Conservation (phyloP, 176 grass and related monocot genomes). For the Secale cereale region DNA sequence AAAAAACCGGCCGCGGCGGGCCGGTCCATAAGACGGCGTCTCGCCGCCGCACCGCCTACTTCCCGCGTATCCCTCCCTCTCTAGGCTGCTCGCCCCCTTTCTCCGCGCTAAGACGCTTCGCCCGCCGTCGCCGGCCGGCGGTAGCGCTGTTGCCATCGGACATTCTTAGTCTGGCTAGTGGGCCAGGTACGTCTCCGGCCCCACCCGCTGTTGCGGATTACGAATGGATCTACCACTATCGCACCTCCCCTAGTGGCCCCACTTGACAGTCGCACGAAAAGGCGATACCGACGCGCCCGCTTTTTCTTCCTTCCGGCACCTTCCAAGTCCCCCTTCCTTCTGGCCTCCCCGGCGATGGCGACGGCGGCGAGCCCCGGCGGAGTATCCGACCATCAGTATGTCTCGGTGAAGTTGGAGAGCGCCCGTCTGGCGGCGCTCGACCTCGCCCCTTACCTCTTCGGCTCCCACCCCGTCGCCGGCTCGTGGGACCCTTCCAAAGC, state of each 20-base stretch:
- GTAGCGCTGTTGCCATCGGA: not conserved
- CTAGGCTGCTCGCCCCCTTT: not conserved
- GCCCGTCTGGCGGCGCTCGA: slow-evolving; percentile 43
- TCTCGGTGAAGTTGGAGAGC: slow-evolving; percentile 79
- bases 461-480: slow-evolving; percentile 69
- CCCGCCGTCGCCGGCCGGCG: not conserved
- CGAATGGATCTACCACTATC: not conserved
- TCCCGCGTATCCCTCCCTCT: not conserved
- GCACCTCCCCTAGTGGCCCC: slow-evolving; percentile 5
- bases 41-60: not conserved
- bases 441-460: slow-evolving; percentile 68
- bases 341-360: slow-evolving; percentile 52
- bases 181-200: not conserved
- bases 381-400: slow-evolving; percentile 54
- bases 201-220: not conserved
- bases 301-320: slow-evolving; percentile 26
- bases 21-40: not conserved
- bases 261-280: slow-evolving; percentile 15
- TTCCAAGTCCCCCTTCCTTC: not conserved
- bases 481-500: slow-evolving; percentile 79
- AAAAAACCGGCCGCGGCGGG: not conserved
- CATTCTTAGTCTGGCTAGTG: not conserved
- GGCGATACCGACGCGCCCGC: not conserved
- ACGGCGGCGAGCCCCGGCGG: slow-evolving; percentile 41
- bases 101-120: not conserved